Evolutionary conservation across 176 grass and related monocot species (phyloP), one percentile per base, ranked within the genome.

Genomic region (Lolium multiflorum): DNA sequence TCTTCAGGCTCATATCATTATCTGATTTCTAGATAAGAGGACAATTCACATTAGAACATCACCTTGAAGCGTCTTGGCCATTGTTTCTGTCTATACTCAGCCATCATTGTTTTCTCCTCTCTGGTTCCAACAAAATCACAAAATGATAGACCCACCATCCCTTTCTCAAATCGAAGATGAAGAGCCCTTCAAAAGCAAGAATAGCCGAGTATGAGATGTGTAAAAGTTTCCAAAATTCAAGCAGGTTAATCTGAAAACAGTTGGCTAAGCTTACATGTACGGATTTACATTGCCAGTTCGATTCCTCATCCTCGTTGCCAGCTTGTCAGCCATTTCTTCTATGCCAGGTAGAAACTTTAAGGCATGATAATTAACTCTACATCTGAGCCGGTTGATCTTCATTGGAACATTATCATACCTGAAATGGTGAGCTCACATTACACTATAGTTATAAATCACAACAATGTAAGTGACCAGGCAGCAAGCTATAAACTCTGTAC

Each of bases 361-460:
- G 15, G 97, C 97, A 78, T 98, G 97, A 77, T 98, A 98, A 86
- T 98, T 98, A 77, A 98, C 97, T 87, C 93, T 95, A 48, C 97
- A 94, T 64, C 97, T 94, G 69, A 98, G 90, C 76, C 94, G 87
- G 87, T 98, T 98, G 87, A 98, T 96, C 89, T 96, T 89, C 73
- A 88, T 91, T 74, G 97, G 97, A 89, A 98, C 97, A 92, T 96
- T 96, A 81, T 94, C 97, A 94, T 98, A 98, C 77, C 97, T 98
- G 83, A 78, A 83, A 95, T 51, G 11, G 18, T 47, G 66, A 51
- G 50, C 14, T 48, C 56, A 74, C 15, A 76, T 59, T 76, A 91
- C 3, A 68, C 46, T 43, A 48, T 20, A 59, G 55, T 3, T 11
- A 75, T 2, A 17, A 17, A 22, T 75, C 47, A 35, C 13, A 56